Evolutionary conservation across 306 rosid genomes (phyloP).

Genomic region (Pterocarpus santalinus): DNA sequence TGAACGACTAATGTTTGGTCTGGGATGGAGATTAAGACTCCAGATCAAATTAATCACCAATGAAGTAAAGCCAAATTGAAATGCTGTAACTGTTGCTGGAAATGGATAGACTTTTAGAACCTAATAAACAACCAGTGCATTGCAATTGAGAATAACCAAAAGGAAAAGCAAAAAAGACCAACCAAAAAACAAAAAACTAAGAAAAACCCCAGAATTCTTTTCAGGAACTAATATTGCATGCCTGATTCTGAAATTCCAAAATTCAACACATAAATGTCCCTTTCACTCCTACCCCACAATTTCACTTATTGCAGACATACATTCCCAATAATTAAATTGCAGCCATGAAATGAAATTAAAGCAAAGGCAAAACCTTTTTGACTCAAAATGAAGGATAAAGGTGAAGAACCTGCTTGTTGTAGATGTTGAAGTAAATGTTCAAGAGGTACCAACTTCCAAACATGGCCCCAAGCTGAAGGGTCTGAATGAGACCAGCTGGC

Average conservation of each 20-base stretch:
- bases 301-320: not conserved
- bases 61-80: slow-evolving; percentile 65
- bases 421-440: slow-evolving; percentile 81
- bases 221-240: slow-evolving; percentile 28
- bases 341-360: slow-evolving; percentile 4
- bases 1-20: slow-evolving; percentile 64
- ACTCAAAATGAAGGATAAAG: slow-evolving; percentile 9
- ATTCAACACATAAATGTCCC: not conserved
- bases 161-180: not conserved
- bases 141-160: slow-evolving; percentile 53
- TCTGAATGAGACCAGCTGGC: slow-evolving; percentile 31
- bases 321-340: slow-evolving; percentile 15
- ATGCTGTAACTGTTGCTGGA: slow-evolving; percentile 83
- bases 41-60: slow-evolving; percentile 66
- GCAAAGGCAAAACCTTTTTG: slow-evolving; percentile 9
- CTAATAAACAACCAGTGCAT: slow-evolving; percentile 60
- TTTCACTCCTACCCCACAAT: slow-evolving; percentile 22
- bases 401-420: slow-evolving; percentile 72
- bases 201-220: slow-evolving; percentile 21
- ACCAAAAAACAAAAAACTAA: not conserved
- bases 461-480: slow-evolving; percentile 71
- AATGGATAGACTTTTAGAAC: slow-evolving; percentile 91
- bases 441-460: slow-evolving; percentile 77
- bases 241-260: slow-evolving; percentile 18
- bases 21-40: slow-evolving; percentile 64